Evolutionary conservation across 305 asterid species (phyloP), one percentile per base, ranked within the genome.

Genomic region (Fraxinus sp.): DNA sequence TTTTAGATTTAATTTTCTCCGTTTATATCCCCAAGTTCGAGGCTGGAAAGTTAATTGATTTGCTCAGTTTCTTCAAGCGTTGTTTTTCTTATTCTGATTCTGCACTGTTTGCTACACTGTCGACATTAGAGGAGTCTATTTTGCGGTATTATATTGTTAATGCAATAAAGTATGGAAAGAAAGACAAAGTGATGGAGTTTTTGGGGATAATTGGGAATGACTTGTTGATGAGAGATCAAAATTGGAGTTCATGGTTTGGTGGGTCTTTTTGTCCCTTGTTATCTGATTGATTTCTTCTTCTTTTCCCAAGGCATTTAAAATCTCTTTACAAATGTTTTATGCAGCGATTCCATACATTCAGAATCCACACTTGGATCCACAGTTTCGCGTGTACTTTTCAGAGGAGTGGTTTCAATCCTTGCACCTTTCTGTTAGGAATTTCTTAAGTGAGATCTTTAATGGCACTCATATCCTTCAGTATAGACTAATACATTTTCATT

Each of bases 231-330:
- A 88, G 88, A 83, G 96, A 93, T 83, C 92, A 87, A 46, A 90
- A 86, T 24, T 96, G 98, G 98, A 89, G 81, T 35, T 91, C 94
- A 24, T 94, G 99, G 98, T 96, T 94, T 83, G 97, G 99, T 94
- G 66, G 86, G 39, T n/a, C 49, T 52, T 16, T 70, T 81, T 52
- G 16, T 64, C 4, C 55, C 20, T 9, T 49, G 33, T 37, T 36
- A 6, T 2, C 33, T 49, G 28, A 20, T 39, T 77, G 75, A n/a
- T 41, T 32, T 43, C 43, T 77, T 72, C 78, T 37, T 43, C 8
- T 52, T 64, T 24, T 22, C 73, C 4, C n/a, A 1, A 10, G n/a
- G 35, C 5, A 64, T 64, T 64, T 26, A 2, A 2, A 10, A 8
- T 9, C n/a, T 5, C 7, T 64, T 24, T 24, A 20, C 64, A 77